A percentile compares a stretch with the other conserved stretches of the same genome.
Conservation (phyloP, 1,284 basidiomycete species). For the Waitea zeae region DNA sequence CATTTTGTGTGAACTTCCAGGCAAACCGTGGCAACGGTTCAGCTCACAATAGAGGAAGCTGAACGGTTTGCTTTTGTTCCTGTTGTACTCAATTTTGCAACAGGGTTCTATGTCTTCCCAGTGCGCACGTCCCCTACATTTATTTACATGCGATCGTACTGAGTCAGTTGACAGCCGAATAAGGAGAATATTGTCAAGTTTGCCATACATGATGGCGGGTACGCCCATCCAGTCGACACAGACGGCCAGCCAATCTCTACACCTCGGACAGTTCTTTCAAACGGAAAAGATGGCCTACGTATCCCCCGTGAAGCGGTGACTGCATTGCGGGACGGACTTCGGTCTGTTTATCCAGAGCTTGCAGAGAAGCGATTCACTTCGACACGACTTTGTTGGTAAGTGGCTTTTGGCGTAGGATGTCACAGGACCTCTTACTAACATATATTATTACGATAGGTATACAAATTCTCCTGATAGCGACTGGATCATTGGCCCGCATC, state of each 20-base stretch:
- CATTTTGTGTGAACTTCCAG: too few species aligned
- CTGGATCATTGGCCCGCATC: conserved; percentile 63
- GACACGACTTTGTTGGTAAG: conserved; percentile 80
- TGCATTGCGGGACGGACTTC: conserved; percentile 32
- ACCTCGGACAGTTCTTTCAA: conserved; percentile 41
- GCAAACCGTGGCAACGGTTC: conserved; percentile 63
- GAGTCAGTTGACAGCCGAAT: conserved; percentile 37
- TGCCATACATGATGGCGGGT: conserved; percentile 54
- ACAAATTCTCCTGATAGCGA: conserved; percentile 61
- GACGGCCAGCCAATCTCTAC: conserved; percentile 27
- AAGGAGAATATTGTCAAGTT: conserved; percentile 54
- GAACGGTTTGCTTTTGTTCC: conserved; percentile 43
- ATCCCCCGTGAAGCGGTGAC: conserved; percentile 41
- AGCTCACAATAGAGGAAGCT: conserved; percentile 55
- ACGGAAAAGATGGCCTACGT: conserved; percentile 35
- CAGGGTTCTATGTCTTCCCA: conserved; percentile 64
- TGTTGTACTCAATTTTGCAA: conserved; percentile 52
- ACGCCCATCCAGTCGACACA: conserved; percentile 23
- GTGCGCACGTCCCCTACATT: conserved; percentile 21
- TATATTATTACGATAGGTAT: too few species aligned
- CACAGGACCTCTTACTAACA: too few species aligned
- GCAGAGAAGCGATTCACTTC: conserved; percentile 43
- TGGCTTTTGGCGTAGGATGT: too few species aligned
- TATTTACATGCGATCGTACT: background rate
- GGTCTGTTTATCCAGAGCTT: conserved; percentile 54